Base-by-base conservation (phyloP, 352 stramenopile genomes). In the Phytopythium aichiense region DNA sequence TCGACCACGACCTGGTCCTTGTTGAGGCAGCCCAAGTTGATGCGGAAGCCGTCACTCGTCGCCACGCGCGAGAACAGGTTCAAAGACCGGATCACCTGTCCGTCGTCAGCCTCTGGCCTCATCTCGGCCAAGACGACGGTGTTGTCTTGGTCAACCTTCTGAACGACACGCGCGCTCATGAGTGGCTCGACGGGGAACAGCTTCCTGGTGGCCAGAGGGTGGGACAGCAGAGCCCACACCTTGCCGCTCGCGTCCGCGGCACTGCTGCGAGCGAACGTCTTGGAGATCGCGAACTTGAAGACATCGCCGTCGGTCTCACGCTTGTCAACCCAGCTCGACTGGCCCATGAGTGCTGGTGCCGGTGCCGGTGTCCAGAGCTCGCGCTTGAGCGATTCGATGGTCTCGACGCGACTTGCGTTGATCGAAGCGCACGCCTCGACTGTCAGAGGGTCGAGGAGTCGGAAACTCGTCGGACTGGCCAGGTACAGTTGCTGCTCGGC, bases 131-230 rank as follows among this genome's bases (percentile, higher is more conserved):
- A 72, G 31, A 76, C 66, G 52, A 76, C 63, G 7, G 61, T 38
- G 50, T 74, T 73, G 57, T 71, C 52, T 15, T 68, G 66, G 23
- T 76, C 63, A 20, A 76, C 55, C 23, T 58, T 65, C 42, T 76
- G 69, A n/a, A 76, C 66, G 4, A 76, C 63, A 1, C 69, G 69
- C 22, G 61, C 65, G 11, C 58, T 43, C 20, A 67, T 60, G 56
- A 60, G 58, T 53, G 67, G 61, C 7, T 64, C 56, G 4, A 60
- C 45, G 1, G 69, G 50, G 38, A 67, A 73, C 28, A 76, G 35
- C 43, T 69, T 68, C 55, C 64, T 48, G 28, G 50, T 71, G 6
- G 60, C 38, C 31, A 64, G 61, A n/a, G 69, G 69, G 31, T 73
- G 58, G 43, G 65, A 30, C 40, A 76, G 66, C 25, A 76, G 22